A percentile compares a stretch with the other conserved stretches of the same genome.
Evolutionary conservation across 345 rosid species (phyloP).

Genomic region (Capsella bursapastoris): DNA sequence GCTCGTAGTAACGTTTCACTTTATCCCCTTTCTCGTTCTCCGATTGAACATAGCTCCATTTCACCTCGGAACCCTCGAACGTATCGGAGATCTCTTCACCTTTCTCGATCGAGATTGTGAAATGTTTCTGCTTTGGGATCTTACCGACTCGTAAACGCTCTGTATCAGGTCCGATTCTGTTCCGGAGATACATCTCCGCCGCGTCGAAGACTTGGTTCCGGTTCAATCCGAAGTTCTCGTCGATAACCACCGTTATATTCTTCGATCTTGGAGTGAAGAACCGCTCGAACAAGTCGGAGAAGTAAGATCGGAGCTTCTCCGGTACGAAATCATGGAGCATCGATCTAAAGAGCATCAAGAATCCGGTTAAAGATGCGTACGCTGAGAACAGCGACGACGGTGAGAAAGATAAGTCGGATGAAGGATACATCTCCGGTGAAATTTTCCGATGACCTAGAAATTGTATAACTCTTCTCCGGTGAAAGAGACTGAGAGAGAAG

Average conservation of each 20-base stretch:
- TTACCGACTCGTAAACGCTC: constrained; percentile 53
- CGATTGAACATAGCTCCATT: constrained; percentile 42
- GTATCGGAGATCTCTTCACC: constrained; percentile 49
- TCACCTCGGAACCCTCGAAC: constrained; percentile 39
- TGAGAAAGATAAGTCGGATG: constrained; percentile 36
- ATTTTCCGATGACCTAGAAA: constrained; percentile 9
- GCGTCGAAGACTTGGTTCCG: constrained; percentile 54
- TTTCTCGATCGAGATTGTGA: constrained; percentile 44
- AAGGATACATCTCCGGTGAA: constrained; percentile 43
- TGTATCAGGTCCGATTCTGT: constrained; percentile 52
- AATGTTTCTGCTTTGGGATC: constrained; percentile 39
- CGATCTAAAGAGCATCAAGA: constrained; percentile 50
- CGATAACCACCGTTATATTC: constrained; percentile 43
- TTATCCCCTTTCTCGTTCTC: constrained; percentile 18
- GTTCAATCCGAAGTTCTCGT: constrained; percentile 43
- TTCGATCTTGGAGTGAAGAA: constrained; percentile 41
- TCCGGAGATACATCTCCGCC: constrained; percentile 52
- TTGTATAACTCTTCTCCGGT: not conserved
- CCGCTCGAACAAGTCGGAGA: constrained; percentile 27
- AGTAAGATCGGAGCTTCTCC: constrained; percentile 27
- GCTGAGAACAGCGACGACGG: constrained; percentile 48
- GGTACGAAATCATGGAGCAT: constrained; percentile 51
- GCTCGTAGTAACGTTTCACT: constrained; percentile 47
- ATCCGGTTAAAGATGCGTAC: constrained; percentile 51
- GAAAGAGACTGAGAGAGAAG: not conserved